Conservation (phyloP, 140 eudicot species). For the Cichorium intybus region DNA sequence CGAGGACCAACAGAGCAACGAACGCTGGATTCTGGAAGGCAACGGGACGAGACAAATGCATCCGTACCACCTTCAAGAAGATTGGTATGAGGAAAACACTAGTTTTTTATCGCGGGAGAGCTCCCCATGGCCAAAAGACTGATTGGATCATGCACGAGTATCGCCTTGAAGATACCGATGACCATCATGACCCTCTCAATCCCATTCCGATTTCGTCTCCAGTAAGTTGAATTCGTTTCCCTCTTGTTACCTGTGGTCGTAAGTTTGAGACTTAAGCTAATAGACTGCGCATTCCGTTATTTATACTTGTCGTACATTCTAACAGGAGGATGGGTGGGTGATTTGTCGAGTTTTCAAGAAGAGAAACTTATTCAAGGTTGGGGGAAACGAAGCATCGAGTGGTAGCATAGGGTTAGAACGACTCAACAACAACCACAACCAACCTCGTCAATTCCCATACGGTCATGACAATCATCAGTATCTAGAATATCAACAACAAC, state of each 20-base stretch:
- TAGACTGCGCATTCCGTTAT: background rate
- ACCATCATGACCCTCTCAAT: constrained; percentile 48
- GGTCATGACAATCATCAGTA: constrained; percentile 33
- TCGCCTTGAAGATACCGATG: constrained; percentile 70
- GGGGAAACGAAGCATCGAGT: constrained; percentile 37
- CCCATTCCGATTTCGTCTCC: constrained; percentile 24
- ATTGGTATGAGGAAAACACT: constrained; percentile 89
- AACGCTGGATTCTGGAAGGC: constrained; percentile 88
- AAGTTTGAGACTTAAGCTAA: background rate
- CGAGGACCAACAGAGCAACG: constrained; percentile 82
- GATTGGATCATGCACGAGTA: constrained; percentile 97
- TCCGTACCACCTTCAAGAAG: constrained; percentile 63
- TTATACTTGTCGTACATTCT: background rate
- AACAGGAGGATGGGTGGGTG: constrained; percentile 88
- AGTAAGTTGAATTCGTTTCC: constrained; percentile 26
- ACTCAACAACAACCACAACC: constrained; percentile 29
- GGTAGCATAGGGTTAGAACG: constrained; percentile 35
- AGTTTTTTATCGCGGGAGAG: constrained; percentile 82
- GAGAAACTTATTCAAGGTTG: constrained; percentile 68
- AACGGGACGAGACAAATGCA: constrained; percentile 81
- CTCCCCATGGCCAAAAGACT: constrained; percentile 89
- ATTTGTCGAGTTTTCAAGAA: constrained; percentile 83
- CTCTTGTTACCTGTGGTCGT: background rate
- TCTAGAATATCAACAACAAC: constrained; percentile 38
- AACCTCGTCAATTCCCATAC: constrained; percentile 34